These are phyloP conservation scores for Beauveria scarabaeidicola DNA, from an alignment of 2,329 filamentous ascomycete genomes.

Conservation along the genomic window DNA sequence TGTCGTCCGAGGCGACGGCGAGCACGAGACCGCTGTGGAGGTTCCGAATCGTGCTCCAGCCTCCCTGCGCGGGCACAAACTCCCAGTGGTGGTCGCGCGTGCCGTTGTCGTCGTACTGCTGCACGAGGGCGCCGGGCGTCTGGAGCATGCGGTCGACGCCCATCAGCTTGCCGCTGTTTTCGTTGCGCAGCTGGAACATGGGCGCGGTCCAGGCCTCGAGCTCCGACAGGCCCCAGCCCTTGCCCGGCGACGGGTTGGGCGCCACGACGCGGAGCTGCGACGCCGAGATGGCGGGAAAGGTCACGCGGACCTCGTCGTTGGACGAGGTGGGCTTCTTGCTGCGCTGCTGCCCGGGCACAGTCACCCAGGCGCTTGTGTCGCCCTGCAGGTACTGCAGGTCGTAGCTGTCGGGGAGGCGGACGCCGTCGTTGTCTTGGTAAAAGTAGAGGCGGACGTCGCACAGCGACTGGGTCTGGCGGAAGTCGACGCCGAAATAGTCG, in stretches of 20 bases:
- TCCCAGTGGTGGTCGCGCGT: slow-evolving; percentile 13
- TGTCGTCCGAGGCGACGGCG: slow-evolving; percentile 6
- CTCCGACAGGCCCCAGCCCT: slow-evolving; percentile 23
- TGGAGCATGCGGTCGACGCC: slow-evolving; percentile 6
- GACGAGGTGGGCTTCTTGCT: slow-evolving; percentile 12
- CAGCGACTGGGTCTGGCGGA: slow-evolving; percentile 19
- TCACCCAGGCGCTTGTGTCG: slow-evolving; percentile 4
- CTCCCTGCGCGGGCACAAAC: slow-evolving; percentile 5
- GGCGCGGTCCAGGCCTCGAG: slow-evolving; percentile 24
- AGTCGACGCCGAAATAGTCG: slow-evolving; percentile 18
- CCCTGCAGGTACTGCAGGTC: slow-evolving; percentile 13
- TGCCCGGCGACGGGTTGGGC: slow-evolving; percentile 21
- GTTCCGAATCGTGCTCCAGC: slow-evolving; percentile 14
- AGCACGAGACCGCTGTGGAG: slow-evolving; percentile 13
- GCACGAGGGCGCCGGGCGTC: background rate
- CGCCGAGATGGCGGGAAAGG: slow-evolving; percentile 19
- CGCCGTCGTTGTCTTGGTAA: slow-evolving; percentile 25
- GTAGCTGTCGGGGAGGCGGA: slow-evolving; percentile 12
- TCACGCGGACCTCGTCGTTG: slow-evolving; percentile 22
- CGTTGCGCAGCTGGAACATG: slow-evolving; percentile 14
- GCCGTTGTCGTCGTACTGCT: slow-evolving; percentile 13
- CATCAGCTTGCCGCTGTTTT: slow-evolving; percentile 15
- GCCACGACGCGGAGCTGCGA: slow-evolving; percentile 20
- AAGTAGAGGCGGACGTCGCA: slow-evolving; percentile 26
- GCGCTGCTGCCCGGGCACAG: background rate